Evolutionary conservation across 176 grass and related monocot species (phyloP), one percentile per base, ranked within the genome.

Genomic region (Typha latifolia): DNA sequence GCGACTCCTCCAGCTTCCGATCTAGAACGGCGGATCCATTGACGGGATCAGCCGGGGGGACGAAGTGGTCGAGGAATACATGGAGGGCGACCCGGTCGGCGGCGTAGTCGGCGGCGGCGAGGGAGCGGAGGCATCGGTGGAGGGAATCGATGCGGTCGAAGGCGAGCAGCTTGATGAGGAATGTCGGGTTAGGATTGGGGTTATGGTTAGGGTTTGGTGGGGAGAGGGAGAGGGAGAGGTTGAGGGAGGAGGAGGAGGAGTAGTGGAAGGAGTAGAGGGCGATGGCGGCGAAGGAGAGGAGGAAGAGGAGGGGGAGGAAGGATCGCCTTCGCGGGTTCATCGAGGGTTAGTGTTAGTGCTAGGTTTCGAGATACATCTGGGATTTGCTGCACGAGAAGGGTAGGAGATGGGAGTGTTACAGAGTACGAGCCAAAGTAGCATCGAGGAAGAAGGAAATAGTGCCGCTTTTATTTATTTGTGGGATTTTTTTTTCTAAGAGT

Each of bases 101-200:
- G 11, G 47, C 80, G 70, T 97, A 97, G 51, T 92, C 70, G 16
- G 94, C 94, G 47, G 83, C 74, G 16, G 76, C 69, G 16, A 97
- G 88, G 70, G 93, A 97, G 64, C 63, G 80, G 48, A 97, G 85
- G 81, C 93, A 97, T 66, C 93, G 88, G 51, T 72, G 84, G 37
- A 97, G 76, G 14, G 93, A 72, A 3, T 12, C 78, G 21, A 83
- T 85, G 18, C 94, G 85, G 67, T 92, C 82, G 85, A 84, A 96
- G 49, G 88, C 79, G 18, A 96, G 85, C 62, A 89, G 77, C 62
- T 96, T 92, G 77, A 92, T 76, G 68, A 84, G 47, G 75, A 97
- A 78, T 49, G 83, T 80, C 76, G 92, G 89, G 68, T 81, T 31
- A 61, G 71, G 82, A 27, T 82, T 83, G 8, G 82, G 48, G 23